Evolutionary conservation across 257 asterid species (phyloP).

Genomic region (Solanum megistacrolobum): DNA sequence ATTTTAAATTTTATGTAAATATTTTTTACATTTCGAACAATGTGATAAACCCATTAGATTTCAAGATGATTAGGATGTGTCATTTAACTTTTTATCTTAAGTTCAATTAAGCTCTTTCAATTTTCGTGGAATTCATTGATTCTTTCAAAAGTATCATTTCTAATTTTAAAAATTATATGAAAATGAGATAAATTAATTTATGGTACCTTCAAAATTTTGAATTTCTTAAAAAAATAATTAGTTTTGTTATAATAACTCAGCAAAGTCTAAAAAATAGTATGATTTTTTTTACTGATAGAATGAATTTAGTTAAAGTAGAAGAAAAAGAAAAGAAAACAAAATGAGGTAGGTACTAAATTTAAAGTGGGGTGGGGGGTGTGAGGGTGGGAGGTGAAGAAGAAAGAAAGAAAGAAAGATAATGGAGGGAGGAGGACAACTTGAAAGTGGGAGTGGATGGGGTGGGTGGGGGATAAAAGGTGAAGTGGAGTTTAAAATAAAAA

Average conservation of each 20-base stretch:
- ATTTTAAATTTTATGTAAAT: no score
- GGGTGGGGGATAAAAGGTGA: not conserved
- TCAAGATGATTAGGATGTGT: not conserved
- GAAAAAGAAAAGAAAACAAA: no score
- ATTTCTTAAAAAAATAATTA: no score
- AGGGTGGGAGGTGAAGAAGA: not conserved
- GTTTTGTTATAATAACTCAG: not conserved
- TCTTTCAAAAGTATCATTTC: not conserved
- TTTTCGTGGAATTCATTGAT: no score
- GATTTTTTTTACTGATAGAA: not conserved
- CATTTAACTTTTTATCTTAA: not conserved
- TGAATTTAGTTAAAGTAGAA: not conserved
- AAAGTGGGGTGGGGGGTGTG: not conserved
- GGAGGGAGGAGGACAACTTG: no score
- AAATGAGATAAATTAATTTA: not conserved
- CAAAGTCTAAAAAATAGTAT: no score
- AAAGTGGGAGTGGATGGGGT: no score
- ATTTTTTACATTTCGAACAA: no score
- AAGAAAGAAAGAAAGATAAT: no score
- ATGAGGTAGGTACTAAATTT: no score
- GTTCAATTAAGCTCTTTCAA: not conserved
- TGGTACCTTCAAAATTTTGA: no score
- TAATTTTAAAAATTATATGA: not conserved
- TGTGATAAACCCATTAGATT: not conserved
- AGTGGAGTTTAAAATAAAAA: no score